Evolutionary conservation across 371 early-diverging fungal genomes (phyloP), one percentile per base, ranked within the genome.

Genomic region (Rhizopus sp.): DNA sequence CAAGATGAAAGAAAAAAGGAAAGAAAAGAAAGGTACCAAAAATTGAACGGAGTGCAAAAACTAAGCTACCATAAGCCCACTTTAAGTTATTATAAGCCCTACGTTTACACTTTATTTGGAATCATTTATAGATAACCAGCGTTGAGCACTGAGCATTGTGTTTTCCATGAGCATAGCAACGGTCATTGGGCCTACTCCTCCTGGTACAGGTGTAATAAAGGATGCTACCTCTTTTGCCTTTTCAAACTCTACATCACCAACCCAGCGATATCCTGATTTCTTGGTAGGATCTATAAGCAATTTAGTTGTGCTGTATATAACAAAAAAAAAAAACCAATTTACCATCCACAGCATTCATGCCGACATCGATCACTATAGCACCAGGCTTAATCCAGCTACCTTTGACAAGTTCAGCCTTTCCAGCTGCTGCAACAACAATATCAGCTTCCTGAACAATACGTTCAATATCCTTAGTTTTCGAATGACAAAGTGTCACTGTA

Each of bases 171-270:
- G 78, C 95, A 97, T 95, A 44, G 94, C 94, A 9, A 97, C 96
- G 7, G 97, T 96, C 96, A 97, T 95, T 7, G 97, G 97, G 0
- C 96, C 97, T 30, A 96, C 96, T 42, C 96, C 97, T 33, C 97
- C 97, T 30, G 97, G 97, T 41, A 97, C 97, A 3, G 97, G 96
- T 2, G 96, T 96, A 61, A 96, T 92, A 35, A 78, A 78, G 5
- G 88, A 78, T 4, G 94, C 95, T 6, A 87, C 84, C 32, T 79
- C 45, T n/a, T 66, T 62, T 8, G 92, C 94, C 12, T 66, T 71
- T 4, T 82, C 84, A 61, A 78, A 95, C 32, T 95, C 92, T 31
- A 96, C 96, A 74, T 97, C 97, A 51, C 97, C 97, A 30, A 94
- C 95, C 87, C 89, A 91, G 50, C 94, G 87, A 37, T 83, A 73